phyloP scores from a whole-genome alignment of 768 basidiomycete species.

The Phaffia australis region DNA sequence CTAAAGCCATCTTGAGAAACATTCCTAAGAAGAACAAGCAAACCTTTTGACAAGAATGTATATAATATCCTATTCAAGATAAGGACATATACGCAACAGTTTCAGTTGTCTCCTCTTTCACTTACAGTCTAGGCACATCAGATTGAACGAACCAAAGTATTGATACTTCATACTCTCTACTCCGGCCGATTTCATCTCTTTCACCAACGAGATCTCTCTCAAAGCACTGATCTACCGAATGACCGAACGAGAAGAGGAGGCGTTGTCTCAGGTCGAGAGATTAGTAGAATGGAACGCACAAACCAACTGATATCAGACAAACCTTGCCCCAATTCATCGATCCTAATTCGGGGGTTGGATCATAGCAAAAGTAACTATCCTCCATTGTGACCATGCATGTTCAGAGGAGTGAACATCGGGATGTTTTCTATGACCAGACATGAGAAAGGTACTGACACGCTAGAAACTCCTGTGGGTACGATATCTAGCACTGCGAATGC shows the following conservation, averaged over 20 bases:
- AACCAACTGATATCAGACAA: background rate
- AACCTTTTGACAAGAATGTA: slow-evolving; percentile 63
- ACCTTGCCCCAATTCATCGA: slow-evolving; percentile 70
- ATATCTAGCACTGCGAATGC: slow-evolving; percentile 85
- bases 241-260: background rate
- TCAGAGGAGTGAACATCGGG: too few relatives aligned
- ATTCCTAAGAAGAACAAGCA: background rate
- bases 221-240: slow-evolving; percentile 64
- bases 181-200: slow-evolving; percentile 65
- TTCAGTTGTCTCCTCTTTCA: background rate
- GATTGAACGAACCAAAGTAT: slow-evolving; percentile 64
- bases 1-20: background rate
- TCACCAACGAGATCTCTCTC: slow-evolving; percentile 62
- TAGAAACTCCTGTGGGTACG: slow-evolving; percentile 66
- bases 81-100: background rate
- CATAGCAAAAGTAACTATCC: slow-evolving; percentile 63
- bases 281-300: background rate
- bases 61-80: slow-evolving; percentile 65
- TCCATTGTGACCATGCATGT: too few relatives aligned
- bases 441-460: slow-evolving; percentile 44
- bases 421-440: too few relatives aligned
- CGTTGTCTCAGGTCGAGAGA: background rate
- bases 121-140: too few relatives aligned
- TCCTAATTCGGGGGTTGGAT: slow-evolving; percentile 49
- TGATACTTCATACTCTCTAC: slow-evolving; percentile 52